Evolutionary conservation across 495 filamentous ascomycete genomes (phyloP), one percentile per base, ranked within the genome.

Genomic region (Penicillium tannophilum): DNA sequence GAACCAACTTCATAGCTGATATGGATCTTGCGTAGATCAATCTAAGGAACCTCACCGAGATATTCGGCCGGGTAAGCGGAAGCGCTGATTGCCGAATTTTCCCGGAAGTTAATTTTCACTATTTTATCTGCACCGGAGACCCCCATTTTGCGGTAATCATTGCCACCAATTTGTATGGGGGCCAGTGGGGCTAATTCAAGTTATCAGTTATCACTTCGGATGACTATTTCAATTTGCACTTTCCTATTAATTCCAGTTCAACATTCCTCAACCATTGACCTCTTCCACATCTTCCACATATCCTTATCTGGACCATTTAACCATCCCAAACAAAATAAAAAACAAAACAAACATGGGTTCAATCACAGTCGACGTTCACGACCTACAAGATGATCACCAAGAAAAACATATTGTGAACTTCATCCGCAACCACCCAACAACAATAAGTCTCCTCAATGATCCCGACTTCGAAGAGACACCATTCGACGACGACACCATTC

Each of bases 401-500:
- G 8, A 19, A 2, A 36, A 31, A 20, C 33, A 47, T 8, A 82
- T 92, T 50, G 86, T 96, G 59, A 73, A 82, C 16, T 82, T 83
- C 69, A 93, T 98, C 66, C 80, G 83, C 62, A 83, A 76, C 60
- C 92, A 96, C 72, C 90, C 90, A 6, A 59, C 96, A 3, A 75
- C 85, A 8, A 61, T 75, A 2, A 76, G 78, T n/a, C 76, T 97
- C 11, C 84, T 88, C 6, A 72, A 72, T 17, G 79, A 88, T 63
- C 79, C 86, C 11, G 82, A 78, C 8, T 89, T 86, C 69, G 76
- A 77, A 19, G 92, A 94, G 65, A 86, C 86, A 16, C 80, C 91
- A 23, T 93, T 93, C 16, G 88, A 95, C 68, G 70, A 94, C 63
- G 92, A 92, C 39, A 36, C 10, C 67, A 87, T 96, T 62, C 88